Percentiles rank a stretch among this genome's conserved stretches.
These are phyloP conservation scores for Tolypocladium ovalisporum DNA, from an alignment of 2,329 filamentous ascomycete genomes.

Conservation along the genomic window DNA sequence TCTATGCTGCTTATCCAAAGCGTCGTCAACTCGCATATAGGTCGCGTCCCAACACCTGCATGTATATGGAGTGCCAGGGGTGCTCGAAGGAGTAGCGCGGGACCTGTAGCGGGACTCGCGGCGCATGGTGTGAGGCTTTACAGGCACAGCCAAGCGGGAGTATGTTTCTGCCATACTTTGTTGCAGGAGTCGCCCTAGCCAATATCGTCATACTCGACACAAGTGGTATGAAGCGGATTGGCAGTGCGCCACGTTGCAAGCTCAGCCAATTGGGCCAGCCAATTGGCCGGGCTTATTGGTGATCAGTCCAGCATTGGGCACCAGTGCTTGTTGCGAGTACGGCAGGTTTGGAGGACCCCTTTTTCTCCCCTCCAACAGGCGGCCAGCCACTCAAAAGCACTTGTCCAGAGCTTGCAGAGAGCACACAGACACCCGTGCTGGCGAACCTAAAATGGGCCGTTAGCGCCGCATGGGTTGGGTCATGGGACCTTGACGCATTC, in stretches of 20 bases:
- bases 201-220: neutral
- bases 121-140: neutral
- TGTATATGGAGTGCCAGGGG: neutral
- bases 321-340: conserved; percentile 2
- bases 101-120: neutral
- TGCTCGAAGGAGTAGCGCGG: neutral
- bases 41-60: neutral
- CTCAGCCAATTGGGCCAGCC: conserved; percentile 3
- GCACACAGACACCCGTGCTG: neutral
- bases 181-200: neutral
- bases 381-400: neutral
- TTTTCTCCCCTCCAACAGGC: neutral
- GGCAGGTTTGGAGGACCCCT: neutral
- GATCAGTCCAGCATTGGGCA: conserved; percentile 4
- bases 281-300: neutral
- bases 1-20: neutral
- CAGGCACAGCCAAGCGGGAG: too few relatives aligned
- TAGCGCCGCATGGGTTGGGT: conserved; percentile 18
- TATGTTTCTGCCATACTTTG: neutral
- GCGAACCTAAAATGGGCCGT: conserved; percentile 9
- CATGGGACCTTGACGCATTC: conserved; percentile 18
- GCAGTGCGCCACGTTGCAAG: conserved; percentile 3
- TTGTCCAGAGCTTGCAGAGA: neutral
- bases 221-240: neutral
- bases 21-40: neutral